Conservation (phyloP, 2,329 filamentous ascomycete genomes). For the Curvularia sp. region DNA sequence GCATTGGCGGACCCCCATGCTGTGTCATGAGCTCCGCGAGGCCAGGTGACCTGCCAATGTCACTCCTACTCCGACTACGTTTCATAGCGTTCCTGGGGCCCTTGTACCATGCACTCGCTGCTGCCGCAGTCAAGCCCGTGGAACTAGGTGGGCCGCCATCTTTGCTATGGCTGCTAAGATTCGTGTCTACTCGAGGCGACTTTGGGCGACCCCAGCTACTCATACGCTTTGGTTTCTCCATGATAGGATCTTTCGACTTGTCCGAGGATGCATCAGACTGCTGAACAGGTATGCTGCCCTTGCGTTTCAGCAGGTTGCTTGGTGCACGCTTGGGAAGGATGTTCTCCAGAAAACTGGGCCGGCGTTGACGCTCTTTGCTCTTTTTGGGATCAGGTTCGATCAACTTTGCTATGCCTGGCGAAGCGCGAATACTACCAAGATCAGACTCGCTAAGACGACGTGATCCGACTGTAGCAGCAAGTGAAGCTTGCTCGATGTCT, state of each 20-base stretch:
- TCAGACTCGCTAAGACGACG: constrained; percentile 70
- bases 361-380: constrained; percentile 53
- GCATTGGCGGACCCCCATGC: constrained; percentile 66
- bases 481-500: constrained; percentile 62
- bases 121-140: constrained; percentile 45
- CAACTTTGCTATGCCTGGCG: constrained; percentile 67
- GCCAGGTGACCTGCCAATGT: constrained; percentile 57
- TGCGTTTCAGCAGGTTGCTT: constrained; percentile 59
- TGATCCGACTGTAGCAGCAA: constrained; percentile 74
- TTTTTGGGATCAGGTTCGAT: constrained; percentile 58
- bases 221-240: constrained; percentile 50
- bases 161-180: constrained; percentile 55
- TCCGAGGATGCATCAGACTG: constrained; percentile 33
- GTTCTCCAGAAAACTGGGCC: constrained; percentile 62
- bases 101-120: constrained; percentile 47
- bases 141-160: constrained; percentile 62
- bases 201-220: constrained; percentile 54
- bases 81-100: constrained; percentile 55
- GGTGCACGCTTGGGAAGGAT: constrained; percentile 53
- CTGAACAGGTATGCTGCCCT: constrained; percentile 48
- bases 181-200: constrained; percentile 52
- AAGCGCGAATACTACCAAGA: constrained; percentile 65
- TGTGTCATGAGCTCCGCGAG: constrained; percentile 63
- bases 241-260: constrained; percentile 41
- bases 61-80: constrained; percentile 65